A percentile compares a stretch with the other conserved stretches of the same genome.
These are phyloP conservation scores for Pharus latifolius DNA, from an alignment of 176 grass and related monocot species.

Conservation along the genomic window DNA sequence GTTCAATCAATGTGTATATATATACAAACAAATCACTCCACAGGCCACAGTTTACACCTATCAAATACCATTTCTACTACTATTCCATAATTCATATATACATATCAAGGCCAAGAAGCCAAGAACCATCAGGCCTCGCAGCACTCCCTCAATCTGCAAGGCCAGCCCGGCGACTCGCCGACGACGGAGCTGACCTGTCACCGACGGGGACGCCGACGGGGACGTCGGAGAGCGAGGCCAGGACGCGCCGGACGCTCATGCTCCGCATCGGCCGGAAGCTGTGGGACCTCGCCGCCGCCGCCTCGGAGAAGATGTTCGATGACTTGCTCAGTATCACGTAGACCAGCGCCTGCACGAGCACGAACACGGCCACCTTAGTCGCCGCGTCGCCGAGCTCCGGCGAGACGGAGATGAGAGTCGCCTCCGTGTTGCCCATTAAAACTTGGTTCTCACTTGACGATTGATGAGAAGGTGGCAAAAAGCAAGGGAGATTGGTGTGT, in stretches of 20 bases:
- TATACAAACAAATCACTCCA: background rate
- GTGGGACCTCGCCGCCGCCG: background rate
- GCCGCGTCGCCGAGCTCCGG: constrained; percentile 31
- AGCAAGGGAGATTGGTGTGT: too few relatives aligned
- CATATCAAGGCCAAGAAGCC: background rate
- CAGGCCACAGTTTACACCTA: too few relatives aligned
- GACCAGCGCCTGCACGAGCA: constrained; percentile 46
- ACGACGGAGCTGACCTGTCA: background rate
- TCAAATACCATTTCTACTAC: background rate
- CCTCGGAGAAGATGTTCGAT: constrained; percentile 37
- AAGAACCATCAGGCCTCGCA: background rate
- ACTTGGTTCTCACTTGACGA: too few relatives aligned
- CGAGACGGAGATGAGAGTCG: background rate
- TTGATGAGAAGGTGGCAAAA: background rate
- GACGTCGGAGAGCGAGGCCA: constrained; percentile 43
- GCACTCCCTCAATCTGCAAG: background rate
- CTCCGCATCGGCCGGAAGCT: constrained; percentile 48
- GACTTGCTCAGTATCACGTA: constrained; percentile 50
- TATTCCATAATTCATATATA: background rate
- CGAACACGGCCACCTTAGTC: constrained; percentile 45
- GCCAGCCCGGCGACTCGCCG: background rate
- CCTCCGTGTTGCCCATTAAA: constrained; percentile 14
- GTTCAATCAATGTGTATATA: background rate
- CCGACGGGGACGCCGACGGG: constrained; percentile 27
- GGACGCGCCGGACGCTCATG: constrained; percentile 46